Percentiles rank a stretch among this genome's conserved stretches.
Conservation (phyloP, 1,139 yeast genomes). For the Pichia sp. region DNA sequence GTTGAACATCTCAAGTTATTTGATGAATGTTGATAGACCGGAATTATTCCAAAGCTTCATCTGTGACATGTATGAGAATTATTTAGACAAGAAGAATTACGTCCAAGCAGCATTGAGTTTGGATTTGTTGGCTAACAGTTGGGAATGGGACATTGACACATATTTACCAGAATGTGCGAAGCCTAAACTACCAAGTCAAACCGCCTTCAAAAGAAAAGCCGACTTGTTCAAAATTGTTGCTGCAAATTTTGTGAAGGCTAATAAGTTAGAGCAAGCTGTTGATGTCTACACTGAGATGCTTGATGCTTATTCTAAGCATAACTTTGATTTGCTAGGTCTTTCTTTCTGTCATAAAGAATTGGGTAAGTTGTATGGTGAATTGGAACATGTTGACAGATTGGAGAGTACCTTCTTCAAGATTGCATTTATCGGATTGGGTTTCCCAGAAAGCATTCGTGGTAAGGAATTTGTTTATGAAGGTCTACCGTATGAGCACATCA, state of each 20-base stretch:
- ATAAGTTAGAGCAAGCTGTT: conserved; percentile 69
- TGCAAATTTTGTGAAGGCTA: conserved; percentile 61
- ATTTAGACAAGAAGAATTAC: conserved; percentile 51
- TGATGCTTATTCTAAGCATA: conserved; percentile 63
- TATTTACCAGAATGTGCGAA: conserved; percentile 49
- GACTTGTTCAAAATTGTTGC: conserved; percentile 67
- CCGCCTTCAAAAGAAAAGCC: conserved; percentile 79
- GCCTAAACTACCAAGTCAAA: conserved; percentile 73
- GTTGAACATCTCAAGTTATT: conserved; percentile 67
- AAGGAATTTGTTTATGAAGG: conserved; percentile 82
- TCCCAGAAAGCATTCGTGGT: conserved; percentile 71
- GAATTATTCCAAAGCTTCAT: conserved; percentile 75
- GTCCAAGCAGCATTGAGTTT: conserved; percentile 82
- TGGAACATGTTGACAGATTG: conserved; percentile 66
- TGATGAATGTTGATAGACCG: conserved; percentile 74
- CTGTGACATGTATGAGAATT: conserved; percentile 64
- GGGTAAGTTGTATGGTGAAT: conserved; percentile 58
- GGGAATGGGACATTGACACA: conserved; percentile 63
- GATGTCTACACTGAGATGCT: conserved; percentile 72
- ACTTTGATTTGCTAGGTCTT: conserved; percentile 72
- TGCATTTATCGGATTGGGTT: conserved; percentile 77
- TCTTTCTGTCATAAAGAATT: conserved; percentile 66
- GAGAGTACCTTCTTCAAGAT: conserved; percentile 78
- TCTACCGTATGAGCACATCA: conserved; percentile 78
- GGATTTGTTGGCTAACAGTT: conserved; percentile 71